A percentile compares a stretch with the other conserved stretches of the same genome.
phyloP scores from a whole-genome alignment of 352 stramenopile species.

The Pythium aquatile region DNA sequence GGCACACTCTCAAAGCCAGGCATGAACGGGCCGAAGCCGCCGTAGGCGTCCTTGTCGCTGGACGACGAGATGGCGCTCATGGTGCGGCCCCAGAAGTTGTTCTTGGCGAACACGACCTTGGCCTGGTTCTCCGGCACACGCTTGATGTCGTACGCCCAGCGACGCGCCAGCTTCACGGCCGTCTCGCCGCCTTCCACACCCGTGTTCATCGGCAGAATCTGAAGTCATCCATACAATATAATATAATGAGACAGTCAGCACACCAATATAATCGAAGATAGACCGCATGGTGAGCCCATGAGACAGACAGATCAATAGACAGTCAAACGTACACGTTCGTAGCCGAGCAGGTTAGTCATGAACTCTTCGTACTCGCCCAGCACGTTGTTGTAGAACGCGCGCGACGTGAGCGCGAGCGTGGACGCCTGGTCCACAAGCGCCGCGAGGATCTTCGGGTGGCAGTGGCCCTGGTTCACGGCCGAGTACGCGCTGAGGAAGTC shows the following conservation, averaged over 20 bases:
- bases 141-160: conserved; percentile 98
- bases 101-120: conserved; percentile 95
- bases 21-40: conserved; percentile 97
- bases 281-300: not conserved
- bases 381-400: conserved; percentile 98
- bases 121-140: conserved; percentile 90
- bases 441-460: conserved; percentile 96
- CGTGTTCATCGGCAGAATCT: conserved; percentile 99
- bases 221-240: not conserved
- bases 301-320: not conserved
- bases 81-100: conserved; percentile 99
- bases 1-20: conserved; percentile 92
- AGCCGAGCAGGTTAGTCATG: conserved; percentile 96
- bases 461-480: conserved; percentile 91
- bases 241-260: conserved; percentile 3
- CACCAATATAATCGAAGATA: not conserved
- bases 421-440: conserved; percentile 94
- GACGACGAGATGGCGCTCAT: conserved; percentile 96
- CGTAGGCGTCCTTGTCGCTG: conserved; percentile 87
- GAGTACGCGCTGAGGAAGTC: conserved; percentile 97
- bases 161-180: conserved; percentile 95
- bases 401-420: conserved; percentile 95
- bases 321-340: conserved; percentile 80
- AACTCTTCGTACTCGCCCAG: conserved; percentile 97
- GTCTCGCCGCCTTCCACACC: conserved; percentile 99